phyloP scores from a whole-genome alignment of 345 rosid species.

The Melastoma malabathricum region DNA sequence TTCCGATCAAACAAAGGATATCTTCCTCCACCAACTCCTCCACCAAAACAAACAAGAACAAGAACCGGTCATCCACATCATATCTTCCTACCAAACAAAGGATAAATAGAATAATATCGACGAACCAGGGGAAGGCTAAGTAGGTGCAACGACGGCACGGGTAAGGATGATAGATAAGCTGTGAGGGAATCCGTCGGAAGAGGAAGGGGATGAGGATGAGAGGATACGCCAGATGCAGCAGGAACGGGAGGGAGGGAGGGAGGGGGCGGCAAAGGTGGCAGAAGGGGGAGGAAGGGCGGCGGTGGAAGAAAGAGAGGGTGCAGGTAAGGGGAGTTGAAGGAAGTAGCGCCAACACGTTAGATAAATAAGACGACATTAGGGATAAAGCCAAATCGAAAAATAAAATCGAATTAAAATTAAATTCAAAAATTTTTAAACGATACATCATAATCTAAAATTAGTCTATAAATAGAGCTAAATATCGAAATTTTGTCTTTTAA shows the following conservation, averaged over 20 bases:
- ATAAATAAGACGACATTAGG: too few species aligned
- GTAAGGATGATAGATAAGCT: conserved; percentile 40
- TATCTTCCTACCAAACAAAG: neutral
- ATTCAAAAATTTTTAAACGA: too few species aligned
- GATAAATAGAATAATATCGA: too few species aligned
- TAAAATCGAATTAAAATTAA: too few species aligned
- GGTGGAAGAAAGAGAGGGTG: conserved; percentile 27
- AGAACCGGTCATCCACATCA: neutral
- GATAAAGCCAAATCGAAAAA: too few species aligned
- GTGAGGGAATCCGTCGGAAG: conserved; percentile 12
- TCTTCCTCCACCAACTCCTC: too few species aligned
- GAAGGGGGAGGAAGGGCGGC: conserved; percentile 24
- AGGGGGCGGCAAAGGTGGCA: conserved; percentile 20
- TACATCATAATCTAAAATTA: too few species aligned
- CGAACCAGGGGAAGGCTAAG: conserved; percentile 42
- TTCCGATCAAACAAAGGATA: too few species aligned
- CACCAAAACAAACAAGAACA: neutral
- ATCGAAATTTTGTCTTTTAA: too few species aligned
- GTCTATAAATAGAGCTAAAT: too few species aligned
- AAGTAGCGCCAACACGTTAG: conserved; percentile 38
- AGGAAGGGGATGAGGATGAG: conserved; percentile 12
- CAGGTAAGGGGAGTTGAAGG: conserved; percentile 41
- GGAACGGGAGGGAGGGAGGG: conserved; percentile 6
- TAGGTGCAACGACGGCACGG: conserved; percentile 55
- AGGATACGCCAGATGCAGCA: conserved; percentile 16